These are phyloP conservation scores for Cochlearia excelsa DNA, from an alignment of 345 rosid species.

Conservation along the genomic window DNA sequence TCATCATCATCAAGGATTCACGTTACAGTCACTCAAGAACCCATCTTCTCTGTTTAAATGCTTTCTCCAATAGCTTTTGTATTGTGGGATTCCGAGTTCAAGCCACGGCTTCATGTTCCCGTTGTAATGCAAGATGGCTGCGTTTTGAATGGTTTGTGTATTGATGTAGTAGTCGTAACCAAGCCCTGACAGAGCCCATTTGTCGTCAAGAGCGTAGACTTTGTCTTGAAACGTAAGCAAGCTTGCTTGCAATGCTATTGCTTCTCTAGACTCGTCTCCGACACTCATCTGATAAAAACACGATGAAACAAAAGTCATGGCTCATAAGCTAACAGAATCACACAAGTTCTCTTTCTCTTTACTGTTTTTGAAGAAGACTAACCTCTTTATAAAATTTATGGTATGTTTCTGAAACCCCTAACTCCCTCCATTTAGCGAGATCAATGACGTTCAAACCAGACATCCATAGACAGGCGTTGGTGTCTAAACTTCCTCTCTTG, in stretches of 20 bases:
- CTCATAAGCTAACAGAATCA: constrained; percentile 5
- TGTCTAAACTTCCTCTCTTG: constrained; percentile 41
- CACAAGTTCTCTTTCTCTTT: background rate
- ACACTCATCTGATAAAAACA: constrained; percentile 40
- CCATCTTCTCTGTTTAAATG: constrained; percentile 58
- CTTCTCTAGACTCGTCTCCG: constrained; percentile 48
- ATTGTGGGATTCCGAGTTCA: constrained; percentile 82
- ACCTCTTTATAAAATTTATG: constrained; percentile 57
- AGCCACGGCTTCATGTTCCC: constrained; percentile 99
- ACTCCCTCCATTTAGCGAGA: constrained; percentile 71
- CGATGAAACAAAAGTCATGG: background rate
- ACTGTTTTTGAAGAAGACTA: constrained; percentile 17
- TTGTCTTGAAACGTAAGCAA: constrained; percentile 74
- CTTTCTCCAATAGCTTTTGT: constrained; percentile 66
- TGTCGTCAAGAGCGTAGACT: constrained; percentile 55
- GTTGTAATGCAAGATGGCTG: constrained; percentile 79
- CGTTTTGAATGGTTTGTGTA: constrained; percentile 48
- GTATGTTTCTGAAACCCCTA: constrained; percentile 58
- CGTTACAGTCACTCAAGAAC: constrained; percentile 80
- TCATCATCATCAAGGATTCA: constrained; percentile 45
- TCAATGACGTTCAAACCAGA: constrained; percentile 85
- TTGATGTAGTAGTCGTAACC: constrained; percentile 65
- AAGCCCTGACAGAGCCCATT: constrained; percentile 75
- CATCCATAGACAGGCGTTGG: constrained; percentile 78
- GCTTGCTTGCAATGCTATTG: constrained; percentile 58